These are phyloP conservation scores for Trametes cingulata DNA, from an alignment of 768 basidiomycete genomes.

Conservation along the genomic window DNA sequence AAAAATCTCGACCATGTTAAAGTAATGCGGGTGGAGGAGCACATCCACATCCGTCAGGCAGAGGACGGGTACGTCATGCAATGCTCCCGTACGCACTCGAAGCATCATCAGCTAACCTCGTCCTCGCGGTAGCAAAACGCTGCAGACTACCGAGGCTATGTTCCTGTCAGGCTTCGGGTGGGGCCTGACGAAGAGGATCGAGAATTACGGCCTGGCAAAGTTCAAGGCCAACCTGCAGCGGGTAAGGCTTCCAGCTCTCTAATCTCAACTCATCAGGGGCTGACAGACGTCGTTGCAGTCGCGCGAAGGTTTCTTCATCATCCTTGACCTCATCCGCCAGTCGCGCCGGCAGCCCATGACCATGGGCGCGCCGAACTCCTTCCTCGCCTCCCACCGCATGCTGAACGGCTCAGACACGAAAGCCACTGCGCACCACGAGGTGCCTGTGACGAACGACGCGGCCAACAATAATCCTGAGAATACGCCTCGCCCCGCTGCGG, in stretches of 20 bases:
- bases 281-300: slow-evolving; percentile 48
- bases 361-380: slow-evolving; percentile 40
- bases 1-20: slow-evolving; percentile 94
- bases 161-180: slow-evolving; percentile 90
- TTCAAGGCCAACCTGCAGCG: slow-evolving; percentile 89
- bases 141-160: slow-evolving; percentile 84
- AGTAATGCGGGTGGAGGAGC: slow-evolving; percentile 90
- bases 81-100: neutral
- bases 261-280: slow-evolving; percentile 9
- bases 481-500: neutral
- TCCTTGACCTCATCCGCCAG: slow-evolving; percentile 77
- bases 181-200: slow-evolving; percentile 84
- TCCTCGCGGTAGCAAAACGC: slow-evolving; percentile 56
- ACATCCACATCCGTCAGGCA: slow-evolving; percentile 67
- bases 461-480: neutral
- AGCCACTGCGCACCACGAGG: slow-evolving; percentile 9
- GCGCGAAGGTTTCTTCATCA: slow-evolving; percentile 83
- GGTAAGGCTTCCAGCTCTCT: slow-evolving; percentile 43
- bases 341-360: slow-evolving; percentile 62
- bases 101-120: neutral
- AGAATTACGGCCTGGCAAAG: slow-evolving; percentile 78
- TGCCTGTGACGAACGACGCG: slow-evolving; percentile 1
- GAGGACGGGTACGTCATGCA: slow-evolving; percentile 59
- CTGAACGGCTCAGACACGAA: slow-evolving; percentile 14
- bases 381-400: slow-evolving; percentile 28